A percentile compares a stretch with the other conserved stretches of the same genome.
Conservation (phyloP, 306 rosid species). For the Dalbergia cochinchinensis region DNA sequence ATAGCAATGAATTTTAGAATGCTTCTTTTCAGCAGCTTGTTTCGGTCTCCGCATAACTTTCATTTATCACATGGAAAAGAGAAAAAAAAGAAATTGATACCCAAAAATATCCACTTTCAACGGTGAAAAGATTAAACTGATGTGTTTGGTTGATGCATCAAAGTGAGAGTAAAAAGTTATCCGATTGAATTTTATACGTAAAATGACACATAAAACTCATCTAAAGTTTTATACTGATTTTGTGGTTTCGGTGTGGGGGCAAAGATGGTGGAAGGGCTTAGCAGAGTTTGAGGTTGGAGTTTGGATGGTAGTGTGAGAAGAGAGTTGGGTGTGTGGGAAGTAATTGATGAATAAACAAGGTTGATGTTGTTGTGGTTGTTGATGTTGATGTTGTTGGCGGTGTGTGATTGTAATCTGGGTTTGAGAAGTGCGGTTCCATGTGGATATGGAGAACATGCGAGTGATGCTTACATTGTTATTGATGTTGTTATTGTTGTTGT, state of each 20-base stretch:
- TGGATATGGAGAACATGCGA: constrained; percentile 44
- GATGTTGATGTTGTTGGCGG: not conserved
- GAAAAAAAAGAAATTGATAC: no score
- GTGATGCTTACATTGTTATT: constrained; percentile 54
- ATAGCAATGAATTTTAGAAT: no score
- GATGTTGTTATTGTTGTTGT: no score
- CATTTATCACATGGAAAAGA: not conserved
- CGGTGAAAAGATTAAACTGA: not conserved
- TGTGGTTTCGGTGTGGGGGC: not conserved
- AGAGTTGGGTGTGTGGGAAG: constrained; percentile 22
- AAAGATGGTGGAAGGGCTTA: not conserved
- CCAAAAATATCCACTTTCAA: not conserved
- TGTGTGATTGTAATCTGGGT: constrained; percentile 35
- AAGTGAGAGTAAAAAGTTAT: no score
- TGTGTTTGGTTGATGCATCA: no score
- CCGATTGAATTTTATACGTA: no score
- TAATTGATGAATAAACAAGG: constrained; percentile 27
- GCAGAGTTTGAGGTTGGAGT: constrained; percentile 13
- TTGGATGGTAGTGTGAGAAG: not conserved
- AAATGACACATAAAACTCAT: no score
- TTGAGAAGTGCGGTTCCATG: constrained; percentile 26
- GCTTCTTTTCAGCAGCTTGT: no score
- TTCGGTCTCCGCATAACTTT: not conserved
- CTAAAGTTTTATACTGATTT: no score
- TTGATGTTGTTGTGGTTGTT: not conserved